Base-by-base conservation (phyloP, 1,284 basidiomycete genomes). In the Moniliella sp. region DNA sequence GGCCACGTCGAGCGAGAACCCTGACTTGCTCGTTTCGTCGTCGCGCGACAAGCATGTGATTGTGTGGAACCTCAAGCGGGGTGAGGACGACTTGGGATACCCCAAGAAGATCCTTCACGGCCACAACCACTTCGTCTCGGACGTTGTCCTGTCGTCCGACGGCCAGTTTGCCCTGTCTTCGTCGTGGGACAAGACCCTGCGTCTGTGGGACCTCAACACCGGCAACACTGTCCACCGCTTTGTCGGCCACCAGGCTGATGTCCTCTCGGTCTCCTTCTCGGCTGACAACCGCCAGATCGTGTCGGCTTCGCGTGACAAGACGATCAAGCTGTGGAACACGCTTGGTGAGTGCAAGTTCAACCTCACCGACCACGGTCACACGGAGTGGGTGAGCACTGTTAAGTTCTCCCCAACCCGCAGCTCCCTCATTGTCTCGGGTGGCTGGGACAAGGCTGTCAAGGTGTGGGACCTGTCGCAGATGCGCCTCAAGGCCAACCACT, bases 1-100 rank as follows among this genome's bases (percentile, higher is more conserved):
- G 59, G 86, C 86, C 39, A 91, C 86, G 58, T 83, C 80, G 40
- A 80, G 79, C 52, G 86, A 93, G 70, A 86, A 83, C 69, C 82
- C n/a, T n/a, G n/a, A n/a, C n/a, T n/a, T n/a, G n/a, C n/a, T n/a
- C n/a, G n/a, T n/a, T n/a, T n/a, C n/a, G n/a, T n/a, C n/a, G n/a
- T n/a, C n/a, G n/a, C n/a, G n/a, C n/a, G 91, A 99, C 77, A 94
- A 93, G 74, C 93, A 83, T 43, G 81, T 97, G 71, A 94, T 99
- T 62, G 84, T 94, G 63, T 99, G 91, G 91, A 78, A 86, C 65
- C 71, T 99, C 59, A 88, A 83, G 50, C 82, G 91, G 48, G 83
- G 91, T 50, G 88, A 97, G 40, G n/a, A n/a, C n/a, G 48, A 50
- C 47, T 57, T 51, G 41, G 56, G 56, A 31, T 59, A 55, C 47